Percentiles rank a stretch among this genome's conserved stretches.
phyloP scores from a whole-genome alignment of 257 asterid species.

The Eustoma russellianum region DNA sequence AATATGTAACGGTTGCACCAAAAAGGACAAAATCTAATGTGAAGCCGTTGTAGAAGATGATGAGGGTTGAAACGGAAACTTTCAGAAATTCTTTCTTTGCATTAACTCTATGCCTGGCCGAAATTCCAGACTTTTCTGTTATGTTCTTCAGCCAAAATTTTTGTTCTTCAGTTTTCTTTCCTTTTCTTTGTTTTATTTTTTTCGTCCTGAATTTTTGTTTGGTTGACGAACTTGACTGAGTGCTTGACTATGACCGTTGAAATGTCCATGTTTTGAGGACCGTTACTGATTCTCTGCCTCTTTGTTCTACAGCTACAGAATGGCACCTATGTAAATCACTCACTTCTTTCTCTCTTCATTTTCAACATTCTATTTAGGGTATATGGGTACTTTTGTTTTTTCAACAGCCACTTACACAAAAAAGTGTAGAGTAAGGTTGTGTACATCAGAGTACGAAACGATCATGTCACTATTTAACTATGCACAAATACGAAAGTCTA shows the following conservation, averaged over 20 bases:
- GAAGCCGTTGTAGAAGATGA: background rate
- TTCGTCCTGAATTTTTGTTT: background rate
- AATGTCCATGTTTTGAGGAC: slow-evolving; percentile 32
- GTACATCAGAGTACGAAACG: too few relatives aligned
- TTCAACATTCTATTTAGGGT: too few relatives aligned
- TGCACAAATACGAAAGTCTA: too few relatives aligned
- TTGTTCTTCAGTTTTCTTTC: background rate
- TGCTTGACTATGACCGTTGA: slow-evolving; percentile 26
- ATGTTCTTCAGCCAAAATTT: background rate
- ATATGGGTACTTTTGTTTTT: too few relatives aligned
- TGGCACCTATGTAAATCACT: too few relatives aligned
- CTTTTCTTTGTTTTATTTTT: background rate
- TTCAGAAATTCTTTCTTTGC: background rate
- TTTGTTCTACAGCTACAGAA: too few relatives aligned
- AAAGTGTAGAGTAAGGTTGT: too few relatives aligned
- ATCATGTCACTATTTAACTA: too few relatives aligned
- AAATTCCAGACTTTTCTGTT: background rate
- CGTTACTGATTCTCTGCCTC: background rate
- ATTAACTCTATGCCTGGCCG: slow-evolving; percentile 3
- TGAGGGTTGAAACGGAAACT: background rate
- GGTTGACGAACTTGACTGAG: slow-evolving; percentile 23
- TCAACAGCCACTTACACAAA: too few relatives aligned
- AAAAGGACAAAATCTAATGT: too few relatives aligned
- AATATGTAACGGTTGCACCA: too few relatives aligned
- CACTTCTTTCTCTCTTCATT: too few relatives aligned